Evolutionary conservation across 2,329 filamentous ascomycete genomes (phyloP), one percentile per base, ranked within the genome.

Genomic region (Exophiala calicioides): DNA sequence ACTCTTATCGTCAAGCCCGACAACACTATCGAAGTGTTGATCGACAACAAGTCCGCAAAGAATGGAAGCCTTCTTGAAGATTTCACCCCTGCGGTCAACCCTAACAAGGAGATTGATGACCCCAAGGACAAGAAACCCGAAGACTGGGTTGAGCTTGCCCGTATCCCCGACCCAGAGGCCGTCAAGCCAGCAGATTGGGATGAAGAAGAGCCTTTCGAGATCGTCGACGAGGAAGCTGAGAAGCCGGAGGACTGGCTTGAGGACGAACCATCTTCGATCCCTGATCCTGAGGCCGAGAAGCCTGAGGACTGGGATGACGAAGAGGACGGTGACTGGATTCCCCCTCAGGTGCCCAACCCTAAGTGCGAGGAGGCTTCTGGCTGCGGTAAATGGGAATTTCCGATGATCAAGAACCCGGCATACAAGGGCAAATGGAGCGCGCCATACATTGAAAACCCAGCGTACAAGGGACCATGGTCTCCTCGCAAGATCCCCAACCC

Each of bases 401-500:
- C 93, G 59, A 82, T 88, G 82, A 95, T 84, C 76, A 88, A 86
- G 77, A 97, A 97, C 83, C 88, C 89, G 57, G 86, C 79, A 56
- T 97, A 95, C 84, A 97, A 97, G 88, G 93, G 93, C 84, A 95
- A 95, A 80, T 98, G 93, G 93, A 82, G 81, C 59, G 87, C 93
- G 35, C 88, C 90, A 53, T 81, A 84, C 70, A 89, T 98, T 62
- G 91, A 97, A 74, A 98, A 98, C 84, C 93, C 93, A 50, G 88
- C 79, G 62, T 98, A 97, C 84, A 97, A 97, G 85, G 93, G 93
- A 60, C 76, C 82, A 55, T 98, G 93, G 93, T 82, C 84, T 66
- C 91, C 93, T 61, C 83, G 84, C 73, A 95, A 96, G 86, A 96
- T 98, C 69, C 77, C 86, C 75, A 98, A 98, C 85, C 93, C 93